phyloP scores from a whole-genome alignment of 805 yeast species.

The Debaryomyces tyrocola region DNA sequence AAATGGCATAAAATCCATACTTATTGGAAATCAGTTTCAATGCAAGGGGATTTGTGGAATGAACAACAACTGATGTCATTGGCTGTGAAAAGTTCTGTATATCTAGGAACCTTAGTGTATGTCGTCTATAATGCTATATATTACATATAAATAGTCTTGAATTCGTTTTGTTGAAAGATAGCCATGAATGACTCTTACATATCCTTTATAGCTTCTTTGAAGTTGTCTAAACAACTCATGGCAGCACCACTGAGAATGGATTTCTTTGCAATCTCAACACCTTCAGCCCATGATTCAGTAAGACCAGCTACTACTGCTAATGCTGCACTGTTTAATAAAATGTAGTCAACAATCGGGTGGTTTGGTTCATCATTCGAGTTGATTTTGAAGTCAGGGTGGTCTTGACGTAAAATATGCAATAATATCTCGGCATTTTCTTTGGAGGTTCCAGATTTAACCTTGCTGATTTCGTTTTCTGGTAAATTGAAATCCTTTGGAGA shows the following conservation, averaged over 20 bases:
- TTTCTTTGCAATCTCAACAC: slow-evolving; percentile 69
- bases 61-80: too few relatives aligned
- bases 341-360: slow-evolving; percentile 80
- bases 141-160: too few relatives aligned
- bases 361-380: slow-evolving; percentile 26
- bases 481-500: slow-evolving; percentile 82
- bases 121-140: too few relatives aligned
- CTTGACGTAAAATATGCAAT: slow-evolving; percentile 43
- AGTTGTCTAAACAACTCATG: slow-evolving; percentile 52
- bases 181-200: neutral
- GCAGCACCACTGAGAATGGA: slow-evolving; percentile 74
- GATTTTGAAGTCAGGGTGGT: slow-evolving; percentile 47
- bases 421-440: slow-evolving; percentile 72
- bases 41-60: too few relatives aligned
- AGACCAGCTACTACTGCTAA: slow-evolving; percentile 75
- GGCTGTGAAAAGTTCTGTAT: too few relatives aligned
- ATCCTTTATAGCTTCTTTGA: slow-evolving; percentile 30
- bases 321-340: slow-evolving; percentile 86
- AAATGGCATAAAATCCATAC: too few relatives aligned
- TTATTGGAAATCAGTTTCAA: too few relatives aligned
- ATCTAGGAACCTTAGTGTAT: too few relatives aligned
- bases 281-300: slow-evolving; percentile 70
- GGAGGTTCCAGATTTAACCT: slow-evolving; percentile 85
- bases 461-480: slow-evolving; percentile 62
- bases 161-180: too few relatives aligned